These are phyloP conservation scores for Sporobolus alterniflorus DNA, from an alignment of 202 grass and related monocot genomes.

Conservation along the genomic window DNA sequence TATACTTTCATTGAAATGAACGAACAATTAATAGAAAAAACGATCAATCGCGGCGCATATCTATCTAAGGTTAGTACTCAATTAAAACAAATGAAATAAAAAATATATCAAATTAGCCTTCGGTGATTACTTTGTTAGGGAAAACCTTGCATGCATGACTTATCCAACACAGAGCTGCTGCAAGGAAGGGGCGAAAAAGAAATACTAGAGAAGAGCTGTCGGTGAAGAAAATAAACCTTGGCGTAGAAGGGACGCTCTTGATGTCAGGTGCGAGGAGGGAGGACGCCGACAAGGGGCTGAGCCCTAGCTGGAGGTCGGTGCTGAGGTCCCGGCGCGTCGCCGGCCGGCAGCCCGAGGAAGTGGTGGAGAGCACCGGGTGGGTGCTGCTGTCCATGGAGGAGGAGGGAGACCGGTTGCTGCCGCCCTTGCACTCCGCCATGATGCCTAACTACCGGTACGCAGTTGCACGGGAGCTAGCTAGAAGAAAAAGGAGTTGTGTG, in stretches of 20 bases:
- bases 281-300: constrained; percentile 55
- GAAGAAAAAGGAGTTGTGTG: not conserved
- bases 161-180: not conserved
- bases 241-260: constrained; percentile 34
- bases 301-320: constrained; percentile 67
- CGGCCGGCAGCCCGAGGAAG: constrained; percentile 34
- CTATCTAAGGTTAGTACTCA: not conserved
- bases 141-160: not conserved
- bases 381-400: constrained; percentile 82
- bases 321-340: constrained; percentile 41
- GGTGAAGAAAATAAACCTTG: constrained; percentile 33
- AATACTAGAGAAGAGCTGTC: not conserved
- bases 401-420: constrained; percentile 27
- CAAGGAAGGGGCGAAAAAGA: not conserved
- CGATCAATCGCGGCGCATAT: not conserved
- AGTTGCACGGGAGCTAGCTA: not conserved
- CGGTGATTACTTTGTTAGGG: not conserved
- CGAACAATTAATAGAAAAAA: not conserved
- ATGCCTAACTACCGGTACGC: not conserved
- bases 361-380: constrained; percentile 56
- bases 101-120: not conserved
- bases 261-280: constrained; percentile 28
- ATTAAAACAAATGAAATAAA: not conserved
- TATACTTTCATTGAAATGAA: not conserved
- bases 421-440: constrained; percentile 13